A percentile compares a stretch with the other conserved stretches of the same genome.
Conservation (phyloP, 495 filamentous ascomycete species). For the Extremus antarcticus region DNA sequence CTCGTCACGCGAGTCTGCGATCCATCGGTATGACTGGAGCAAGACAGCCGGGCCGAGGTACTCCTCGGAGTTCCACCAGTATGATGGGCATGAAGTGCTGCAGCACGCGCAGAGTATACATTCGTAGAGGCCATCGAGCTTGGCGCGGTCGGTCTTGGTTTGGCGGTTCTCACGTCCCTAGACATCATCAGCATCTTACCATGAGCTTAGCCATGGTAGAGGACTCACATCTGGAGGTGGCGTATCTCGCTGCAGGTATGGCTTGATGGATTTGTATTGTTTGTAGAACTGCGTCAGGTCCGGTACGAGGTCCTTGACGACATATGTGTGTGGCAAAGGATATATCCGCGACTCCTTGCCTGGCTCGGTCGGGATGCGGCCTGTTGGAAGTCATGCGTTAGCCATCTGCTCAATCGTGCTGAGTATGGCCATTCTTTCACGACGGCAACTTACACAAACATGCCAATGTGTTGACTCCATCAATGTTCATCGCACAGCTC, state of each 20-base stretch:
- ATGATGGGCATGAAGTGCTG: constrained; percentile 93
- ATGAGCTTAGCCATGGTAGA: not conserved
- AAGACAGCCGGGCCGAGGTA: constrained; percentile 96
- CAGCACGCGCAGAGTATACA: constrained; percentile 99
- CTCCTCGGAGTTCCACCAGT: constrained; percentile 99
- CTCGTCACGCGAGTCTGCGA: constrained; percentile 88
- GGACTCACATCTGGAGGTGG: constrained; percentile 37
- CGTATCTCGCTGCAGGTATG: constrained; percentile 83
- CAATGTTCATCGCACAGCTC: constrained; percentile 98
- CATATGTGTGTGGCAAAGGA: constrained; percentile 95
- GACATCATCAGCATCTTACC: constrained; percentile 8
- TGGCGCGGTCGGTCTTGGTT: constrained; percentile 77
- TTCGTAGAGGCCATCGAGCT: constrained; percentile 97
- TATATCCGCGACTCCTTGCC: constrained; percentile 83
- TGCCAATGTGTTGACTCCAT: constrained; percentile 90
- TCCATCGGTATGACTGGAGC: constrained; percentile 92
- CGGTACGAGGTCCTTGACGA: constrained; percentile 96
- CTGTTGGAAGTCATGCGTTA: constrained; percentile 37
- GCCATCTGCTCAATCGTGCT: not conserved
- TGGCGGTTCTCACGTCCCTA: constrained; percentile 77
- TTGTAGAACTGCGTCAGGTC: constrained; percentile 99
- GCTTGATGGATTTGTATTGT: constrained; percentile 99
- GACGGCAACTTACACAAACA: constrained; percentile 83
- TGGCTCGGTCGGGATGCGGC: constrained; percentile 84
- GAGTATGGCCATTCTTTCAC: not conserved